phyloP scores from a whole-genome alignment of 208 protist genomes.

The Strigomonas culicis region DNA sequence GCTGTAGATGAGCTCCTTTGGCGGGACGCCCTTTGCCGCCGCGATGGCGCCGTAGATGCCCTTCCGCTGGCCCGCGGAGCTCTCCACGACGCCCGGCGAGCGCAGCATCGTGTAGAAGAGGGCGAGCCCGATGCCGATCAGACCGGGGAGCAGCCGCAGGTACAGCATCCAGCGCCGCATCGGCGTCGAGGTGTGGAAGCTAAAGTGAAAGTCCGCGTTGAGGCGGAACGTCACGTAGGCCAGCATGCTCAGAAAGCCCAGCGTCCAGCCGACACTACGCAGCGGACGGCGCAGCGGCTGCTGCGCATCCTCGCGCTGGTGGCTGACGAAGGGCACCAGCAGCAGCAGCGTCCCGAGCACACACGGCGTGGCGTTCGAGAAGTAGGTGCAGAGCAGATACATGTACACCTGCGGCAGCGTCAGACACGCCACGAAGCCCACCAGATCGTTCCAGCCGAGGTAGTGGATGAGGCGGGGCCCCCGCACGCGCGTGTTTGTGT shows the following conservation, averaged over 20 bases:
- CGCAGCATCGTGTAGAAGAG: too few relatives aligned
- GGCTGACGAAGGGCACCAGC: background rate
- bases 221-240: background rate
- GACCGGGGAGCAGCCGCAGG: too few relatives aligned
- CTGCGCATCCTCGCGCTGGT: background rate
- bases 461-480: too few relatives aligned
- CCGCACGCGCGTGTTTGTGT: too few relatives aligned
- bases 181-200: background rate
- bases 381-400: background rate
- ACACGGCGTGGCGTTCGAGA: background rate
- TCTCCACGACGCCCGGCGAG: slow-evolving; percentile 9
- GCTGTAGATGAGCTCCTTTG: background rate
- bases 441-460: too few relatives aligned
- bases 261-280: slow-evolving; percentile 1
- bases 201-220: background rate
- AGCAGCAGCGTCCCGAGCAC: background rate
- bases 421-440: too few relatives aligned
- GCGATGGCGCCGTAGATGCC: background rate
- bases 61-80: background rate
- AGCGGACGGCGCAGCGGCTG: background rate
- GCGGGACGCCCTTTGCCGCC: background rate
- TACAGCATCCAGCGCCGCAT: background rate
- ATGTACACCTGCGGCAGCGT: background rate
- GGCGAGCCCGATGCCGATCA: background rate
- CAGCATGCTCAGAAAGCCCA: background rate